Conservation (phyloP, 352 stramenopile species). For the Phytopythium aichiense region DNA sequence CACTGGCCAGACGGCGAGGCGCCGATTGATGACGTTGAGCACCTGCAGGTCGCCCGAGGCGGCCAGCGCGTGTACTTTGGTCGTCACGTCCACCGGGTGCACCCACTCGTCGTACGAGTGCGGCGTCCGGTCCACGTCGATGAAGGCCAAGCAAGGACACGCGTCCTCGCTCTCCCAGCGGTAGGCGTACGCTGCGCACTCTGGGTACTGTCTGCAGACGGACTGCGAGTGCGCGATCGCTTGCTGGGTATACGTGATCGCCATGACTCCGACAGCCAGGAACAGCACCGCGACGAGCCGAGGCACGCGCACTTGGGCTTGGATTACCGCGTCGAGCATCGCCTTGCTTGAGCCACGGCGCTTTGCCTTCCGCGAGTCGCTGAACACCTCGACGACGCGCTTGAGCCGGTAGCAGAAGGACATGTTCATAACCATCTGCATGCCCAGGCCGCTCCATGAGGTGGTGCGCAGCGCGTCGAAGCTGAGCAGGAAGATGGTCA, state of each 20-base stretch:
- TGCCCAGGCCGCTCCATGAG: conserved; percentile 1
- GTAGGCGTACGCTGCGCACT: conserved; percentile 12
- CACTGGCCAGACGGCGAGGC: background rate
- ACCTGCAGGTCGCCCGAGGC: conserved; percentile 8
- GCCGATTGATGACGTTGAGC: conserved; percentile 13
- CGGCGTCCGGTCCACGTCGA: conserved; percentile 13
- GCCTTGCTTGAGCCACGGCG: background rate
- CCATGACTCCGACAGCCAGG: background rate
- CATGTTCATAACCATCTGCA: conserved; percentile 4
- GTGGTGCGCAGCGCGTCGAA: conserved; percentile 7
- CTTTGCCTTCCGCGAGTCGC: background rate
- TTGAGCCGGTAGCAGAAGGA: conserved; percentile 10
- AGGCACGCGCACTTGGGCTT: background rate
- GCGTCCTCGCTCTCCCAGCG: conserved; percentile 5
- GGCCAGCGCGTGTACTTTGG: conserved; percentile 4
- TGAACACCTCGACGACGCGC: conserved; percentile 5
- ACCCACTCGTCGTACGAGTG: conserved; percentile 3
- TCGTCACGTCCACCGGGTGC: background rate
- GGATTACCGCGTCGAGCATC: background rate
- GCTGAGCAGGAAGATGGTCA: conserved; percentile 1
- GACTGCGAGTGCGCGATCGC: background rate
- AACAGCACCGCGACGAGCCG: background rate
- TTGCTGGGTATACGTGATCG: background rate
- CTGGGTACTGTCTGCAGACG: background rate
- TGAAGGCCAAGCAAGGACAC: conserved; percentile 23